These are phyloP conservation scores for Botrytis paeoniae DNA, from an alignment of 2,329 filamentous ascomycete genomes.

Conservation along the genomic window DNA sequence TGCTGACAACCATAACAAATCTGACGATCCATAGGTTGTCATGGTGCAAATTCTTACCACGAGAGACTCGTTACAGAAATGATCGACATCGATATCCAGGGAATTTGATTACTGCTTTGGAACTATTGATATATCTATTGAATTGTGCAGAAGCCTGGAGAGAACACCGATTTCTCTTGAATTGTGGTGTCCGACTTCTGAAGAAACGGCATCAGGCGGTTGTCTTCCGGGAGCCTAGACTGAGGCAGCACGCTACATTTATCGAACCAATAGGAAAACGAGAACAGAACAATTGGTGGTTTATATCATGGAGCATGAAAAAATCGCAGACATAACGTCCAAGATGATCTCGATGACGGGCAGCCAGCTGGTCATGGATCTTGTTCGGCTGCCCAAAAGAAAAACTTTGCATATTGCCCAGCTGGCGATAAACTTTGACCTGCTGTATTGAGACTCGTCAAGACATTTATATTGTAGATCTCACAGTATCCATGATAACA, in stretches of 20 bases:
- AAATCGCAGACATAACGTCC: background rate
- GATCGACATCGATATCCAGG: constrained; percentile 18
- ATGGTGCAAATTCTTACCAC: background rate
- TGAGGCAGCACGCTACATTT: background rate
- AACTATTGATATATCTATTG: constrained; percentile 46
- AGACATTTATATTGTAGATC: background rate
- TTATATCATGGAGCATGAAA: too few species aligned
- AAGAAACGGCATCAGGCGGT: background rate
- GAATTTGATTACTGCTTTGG: constrained; percentile 3
- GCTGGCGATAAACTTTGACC: background rate
- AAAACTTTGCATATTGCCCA: background rate
- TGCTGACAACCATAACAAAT: background rate
- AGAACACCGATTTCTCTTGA: background rate
- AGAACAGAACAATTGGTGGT: too few species aligned
- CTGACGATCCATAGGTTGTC: background rate
- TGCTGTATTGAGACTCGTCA: background rate
- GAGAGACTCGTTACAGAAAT: background rate
- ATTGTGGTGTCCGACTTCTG: background rate
- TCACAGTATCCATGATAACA: background rate
- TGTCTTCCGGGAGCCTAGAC: background rate
- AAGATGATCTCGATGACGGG: background rate
- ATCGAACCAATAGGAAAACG: background rate
- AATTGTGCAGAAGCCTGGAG: constrained; percentile 43
- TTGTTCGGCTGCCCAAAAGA: background rate
- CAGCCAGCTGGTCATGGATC: background rate